Evolutionary conservation across 305 asterid genomes (phyloP), one percentile per base, ranked within the genome.

Genomic region (Fraxinus floribunda): DNA sequence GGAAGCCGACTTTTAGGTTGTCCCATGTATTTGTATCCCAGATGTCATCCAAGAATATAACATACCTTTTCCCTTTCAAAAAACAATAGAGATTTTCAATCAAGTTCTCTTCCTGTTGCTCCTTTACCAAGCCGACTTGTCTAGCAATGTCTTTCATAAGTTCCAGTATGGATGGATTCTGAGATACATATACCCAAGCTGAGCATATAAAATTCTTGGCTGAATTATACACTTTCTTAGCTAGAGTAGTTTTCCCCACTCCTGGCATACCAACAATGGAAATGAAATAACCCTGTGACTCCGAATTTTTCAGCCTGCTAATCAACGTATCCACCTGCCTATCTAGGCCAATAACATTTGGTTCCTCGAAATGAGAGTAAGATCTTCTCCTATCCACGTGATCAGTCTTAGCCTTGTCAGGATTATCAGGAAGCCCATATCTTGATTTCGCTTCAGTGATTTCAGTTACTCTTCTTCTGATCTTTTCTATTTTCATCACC

Each of bases 1-100:
- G 77, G 20, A 72, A 13, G 77, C 44, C 0, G 11, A 5, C 26
- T 26, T 13, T 72, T 35, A 72, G 41, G 22, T 72, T 3, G 13
- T 72, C 46, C 77, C 77, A 72, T 15, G 41, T 72, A 32, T 72
- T 72, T 13, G 39, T 72, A 72, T 72, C 77, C 77, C 77, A 72
- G 30, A 72, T 72, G 77, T 72, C 77, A 34, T 5, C 77, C 39
- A 72, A 15, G 26, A 72, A 32, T 30, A 72, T 72, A 18, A 72
- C 44, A 18, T 13, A 72, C 4, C 46, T 72, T 32, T 72, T 32
- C 24, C 46, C 24, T 34, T 16, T 34, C 24, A 72, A 35, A 8
- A 30, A 72, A 7, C 13, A 1, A 32, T 5, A 72, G 22, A 72
- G 77, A 35, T 72, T 34, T 8, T 15, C 26, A 15, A 34, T 72